A percentile compares a stretch with the other conserved stretches of the same genome.
Conservation (phyloP, 1,284 basidiomycete species). For the Ceratobasidium sp. region DNA sequence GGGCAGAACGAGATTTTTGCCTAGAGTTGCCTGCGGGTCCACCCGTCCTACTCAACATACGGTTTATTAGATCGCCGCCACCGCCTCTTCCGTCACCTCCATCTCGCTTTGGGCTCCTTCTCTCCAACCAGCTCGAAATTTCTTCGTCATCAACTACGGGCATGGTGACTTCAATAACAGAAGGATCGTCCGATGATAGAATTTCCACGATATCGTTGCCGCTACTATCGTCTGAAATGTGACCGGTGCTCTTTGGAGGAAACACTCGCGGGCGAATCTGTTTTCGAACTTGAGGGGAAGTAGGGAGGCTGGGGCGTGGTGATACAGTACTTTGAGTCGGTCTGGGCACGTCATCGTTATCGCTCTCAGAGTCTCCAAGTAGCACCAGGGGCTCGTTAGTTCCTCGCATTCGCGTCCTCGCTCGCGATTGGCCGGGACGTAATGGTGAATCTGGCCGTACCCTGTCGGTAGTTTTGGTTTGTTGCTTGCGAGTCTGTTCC, state of each 20-base stretch:
- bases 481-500: slow-evolving; percentile 19
- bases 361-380: slow-evolving; percentile 39
- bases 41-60: slow-evolving; percentile 35
- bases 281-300: background rate
- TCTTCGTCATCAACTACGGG: slow-evolving; percentile 33
- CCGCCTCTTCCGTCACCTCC: slow-evolving; percentile 1
- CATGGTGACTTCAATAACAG: background rate
- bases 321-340: background rate
- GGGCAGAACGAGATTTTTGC: slow-evolving; percentile 10
- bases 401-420: background rate
- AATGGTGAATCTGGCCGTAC: background rate
- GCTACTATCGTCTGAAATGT: slow-evolving; percentile 18
- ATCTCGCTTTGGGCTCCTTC: slow-evolving; percentile 14
- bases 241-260: slow-evolving; percentile 1
- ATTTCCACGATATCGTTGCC: slow-evolving; percentile 39
- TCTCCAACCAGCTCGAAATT: slow-evolving; percentile 32
- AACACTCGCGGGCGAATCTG: slow-evolving; percentile 11
- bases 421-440: slow-evolving; percentile 18
- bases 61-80: slow-evolving; percentile 38
- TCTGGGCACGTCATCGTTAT: slow-evolving; percentile 3
- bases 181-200: slow-evolving; percentile 29
- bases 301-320: background rate
- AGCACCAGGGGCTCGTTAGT: slow-evolving; percentile 19
- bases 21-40: background rate
- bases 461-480: background rate